Evolutionary conservation across 169 alveolate genomes (phyloP).

Genomic region (Pseudocohnilembus persalinus): DNA sequence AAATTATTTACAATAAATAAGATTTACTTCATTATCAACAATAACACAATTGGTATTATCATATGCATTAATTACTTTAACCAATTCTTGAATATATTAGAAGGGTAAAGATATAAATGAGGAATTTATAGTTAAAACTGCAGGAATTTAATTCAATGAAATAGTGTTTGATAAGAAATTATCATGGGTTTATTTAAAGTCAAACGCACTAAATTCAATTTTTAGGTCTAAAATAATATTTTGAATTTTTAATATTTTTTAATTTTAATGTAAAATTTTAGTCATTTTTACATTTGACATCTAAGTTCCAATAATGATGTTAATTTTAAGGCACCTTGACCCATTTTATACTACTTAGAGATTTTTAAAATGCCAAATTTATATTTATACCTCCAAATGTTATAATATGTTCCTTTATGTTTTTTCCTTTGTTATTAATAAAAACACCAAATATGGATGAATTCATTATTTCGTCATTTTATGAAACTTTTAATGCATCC

Average conservation of each 20-base stretch:
- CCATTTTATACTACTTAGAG: not conserved
- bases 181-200: not conserved
- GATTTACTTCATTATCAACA: slow-evolving; percentile 1
- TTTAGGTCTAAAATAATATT: not conserved
- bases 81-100: not conserved
- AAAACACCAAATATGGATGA: not conserved
- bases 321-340: not conserved
- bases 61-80: not conserved
- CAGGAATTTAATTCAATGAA: not conserved
- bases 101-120: slow-evolving; percentile 8
- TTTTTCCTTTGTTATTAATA: slow-evolving; percentile 8
- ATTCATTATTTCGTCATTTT: not conserved
- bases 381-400: slow-evolving; percentile 20
- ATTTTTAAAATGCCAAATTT: not conserved
- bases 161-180: not conserved
- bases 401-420: slow-evolving; percentile 1
- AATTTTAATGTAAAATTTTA: not conserved
- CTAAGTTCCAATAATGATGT: slow-evolving; percentile 7
- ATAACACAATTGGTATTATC: slow-evolving; percentile 4
- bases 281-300: not conserved
- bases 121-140: slow-evolving; percentile 6
- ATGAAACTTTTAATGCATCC: not conserved
- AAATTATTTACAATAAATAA: slow-evolving; percentile 8
- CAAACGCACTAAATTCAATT: not conserved
- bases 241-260: not conserved